Base-by-base conservation (phyloP, 1,139 yeast species). In the Wickerhamomyces sp. region DNA sequence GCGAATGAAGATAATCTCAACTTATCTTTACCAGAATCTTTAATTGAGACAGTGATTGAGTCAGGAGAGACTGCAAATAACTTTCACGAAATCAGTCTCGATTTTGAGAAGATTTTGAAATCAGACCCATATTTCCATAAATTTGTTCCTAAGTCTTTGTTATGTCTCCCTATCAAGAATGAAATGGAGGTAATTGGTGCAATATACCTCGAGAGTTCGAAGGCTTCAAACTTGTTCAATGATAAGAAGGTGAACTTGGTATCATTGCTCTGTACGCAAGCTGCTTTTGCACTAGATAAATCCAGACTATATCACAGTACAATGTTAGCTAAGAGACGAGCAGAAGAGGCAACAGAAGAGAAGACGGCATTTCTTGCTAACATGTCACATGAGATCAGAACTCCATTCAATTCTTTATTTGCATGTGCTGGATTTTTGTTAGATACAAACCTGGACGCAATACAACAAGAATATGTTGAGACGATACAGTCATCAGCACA, bases 291-390 rank as follows among this genome's bases (percentile, higher is more conserved):
- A 1, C 61, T 78, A 33, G 75, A 73, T 26, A 77, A 78, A 47
- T 73, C 79, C 0, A 65, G 67, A 34, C 59, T 78, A 15, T 76
- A 76, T 52, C 60, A 67, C 10, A 78, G 75, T 53, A 74, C 78
- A 73, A 77, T 73, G 53, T 49, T 71, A 27, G 81, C 83, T 6
- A 77, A 75, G 56, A 65, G 68, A 49, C 75, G 79, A 2, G 83
- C 83, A 0, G 82, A 78, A 53, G 81, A 75, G 45, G 82, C 83
- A 1, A 78, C 81, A 0, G 78, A 76, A 6, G 82, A 76, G 52
- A 78, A 76, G 62, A 80, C 82, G 2, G 72, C 78, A 44, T 78
- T 78, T 52, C 58, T 78, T 45, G 81, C 81, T n/a, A 77, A 77
- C 50, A 77, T 78, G 82, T 75, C 79, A 0, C 81, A 78, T 57